phyloP scores from a whole-genome alignment of 2,329 filamentous ascomycete species.

The Claviceps maximensis region DNA sequence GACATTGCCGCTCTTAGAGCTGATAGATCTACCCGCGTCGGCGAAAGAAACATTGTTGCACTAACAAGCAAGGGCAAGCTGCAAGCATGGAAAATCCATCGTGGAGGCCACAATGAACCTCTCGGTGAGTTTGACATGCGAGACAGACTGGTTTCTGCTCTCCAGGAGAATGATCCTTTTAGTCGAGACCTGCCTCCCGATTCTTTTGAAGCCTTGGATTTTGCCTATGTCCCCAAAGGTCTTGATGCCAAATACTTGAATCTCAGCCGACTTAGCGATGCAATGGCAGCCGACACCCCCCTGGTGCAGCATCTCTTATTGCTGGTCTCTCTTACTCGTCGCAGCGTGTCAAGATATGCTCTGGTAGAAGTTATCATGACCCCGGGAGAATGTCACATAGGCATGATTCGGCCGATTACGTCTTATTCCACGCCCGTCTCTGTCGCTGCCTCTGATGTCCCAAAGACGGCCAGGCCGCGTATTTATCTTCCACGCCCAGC shows the following conservation, averaged over 20 bases:
- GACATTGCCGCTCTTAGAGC: constrained; percentile 72
- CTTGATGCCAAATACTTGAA: constrained; percentile 36
- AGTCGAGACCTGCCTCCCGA: constrained; percentile 37
- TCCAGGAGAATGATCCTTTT: constrained; percentile 42
- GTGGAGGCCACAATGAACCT: constrained; percentile 69
- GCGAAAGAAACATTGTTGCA: constrained; percentile 74
- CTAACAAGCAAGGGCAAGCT: constrained; percentile 65
- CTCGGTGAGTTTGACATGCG: constrained; percentile 59
- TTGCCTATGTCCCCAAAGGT: constrained; percentile 51
- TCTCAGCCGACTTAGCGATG: constrained; percentile 37
- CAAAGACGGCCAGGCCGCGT: constrained; percentile 37
- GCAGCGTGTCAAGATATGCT: constrained; percentile 49
- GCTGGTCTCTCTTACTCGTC: constrained; percentile 43
- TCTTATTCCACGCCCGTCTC: constrained; percentile 46
- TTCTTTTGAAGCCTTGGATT: constrained; percentile 65
- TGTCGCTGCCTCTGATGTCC: constrained; percentile 23
- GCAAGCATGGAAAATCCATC: constrained; percentile 78
- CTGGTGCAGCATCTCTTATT: constrained; percentile 46
- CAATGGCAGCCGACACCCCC: constrained; percentile 35
- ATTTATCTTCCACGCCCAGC: constrained; percentile 68
- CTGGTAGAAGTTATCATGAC: constrained; percentile 59
- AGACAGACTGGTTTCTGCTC: constrained; percentile 46
- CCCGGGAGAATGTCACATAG: constrained; percentile 39
- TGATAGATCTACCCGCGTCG: constrained; percentile 56
- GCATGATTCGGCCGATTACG: constrained; percentile 54